Evolutionary conservation across 139 green algal genomes (phyloP).

Genomic region (Chara braunii): DNA sequence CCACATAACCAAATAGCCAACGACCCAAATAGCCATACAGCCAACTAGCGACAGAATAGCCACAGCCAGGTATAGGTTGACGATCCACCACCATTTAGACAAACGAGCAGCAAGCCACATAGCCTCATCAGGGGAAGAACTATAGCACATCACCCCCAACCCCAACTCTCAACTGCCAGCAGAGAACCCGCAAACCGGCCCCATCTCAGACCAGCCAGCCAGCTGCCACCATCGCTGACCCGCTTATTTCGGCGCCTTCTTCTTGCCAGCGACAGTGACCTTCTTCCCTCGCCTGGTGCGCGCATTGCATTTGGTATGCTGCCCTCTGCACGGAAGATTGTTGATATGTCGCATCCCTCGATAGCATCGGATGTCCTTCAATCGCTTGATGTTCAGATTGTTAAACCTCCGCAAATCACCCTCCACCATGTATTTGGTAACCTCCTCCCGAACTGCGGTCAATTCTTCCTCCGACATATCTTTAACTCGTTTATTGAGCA

Average conservation of each 20-base stretch:
- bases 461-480: constrained; percentile 96
- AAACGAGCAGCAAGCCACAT: too few species aligned
- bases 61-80: too few species aligned
- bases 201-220: too few species aligned
- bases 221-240: too few species aligned
- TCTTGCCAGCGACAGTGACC: constrained; percentile 69
- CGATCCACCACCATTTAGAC: too few species aligned
- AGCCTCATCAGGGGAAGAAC: too few species aligned
- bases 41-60: too few species aligned
- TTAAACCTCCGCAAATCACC: constrained; percentile 74
- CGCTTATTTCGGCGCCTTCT: constrained; percentile 53
- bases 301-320: constrained; percentile 95
- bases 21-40: too few species aligned
- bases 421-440: constrained; percentile 51
- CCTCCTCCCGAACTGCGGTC: constrained; percentile 72
- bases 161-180: too few species aligned
- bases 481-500: constrained; percentile 94
- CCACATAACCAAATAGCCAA: too few species aligned
- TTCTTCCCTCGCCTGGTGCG: constrained; percentile 82
- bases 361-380: constrained; percentile 98
- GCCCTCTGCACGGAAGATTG: constrained; percentile 79
- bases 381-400: constrained; percentile 87
- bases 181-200: too few species aligned
- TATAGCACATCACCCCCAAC: too few species aligned
- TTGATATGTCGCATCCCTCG: constrained; percentile 80